Evolutionary conservation across 2,329 filamentous ascomycete species (phyloP), one percentile per base, ranked within the genome.

Genomic region (Penicillium sp.): DNA sequence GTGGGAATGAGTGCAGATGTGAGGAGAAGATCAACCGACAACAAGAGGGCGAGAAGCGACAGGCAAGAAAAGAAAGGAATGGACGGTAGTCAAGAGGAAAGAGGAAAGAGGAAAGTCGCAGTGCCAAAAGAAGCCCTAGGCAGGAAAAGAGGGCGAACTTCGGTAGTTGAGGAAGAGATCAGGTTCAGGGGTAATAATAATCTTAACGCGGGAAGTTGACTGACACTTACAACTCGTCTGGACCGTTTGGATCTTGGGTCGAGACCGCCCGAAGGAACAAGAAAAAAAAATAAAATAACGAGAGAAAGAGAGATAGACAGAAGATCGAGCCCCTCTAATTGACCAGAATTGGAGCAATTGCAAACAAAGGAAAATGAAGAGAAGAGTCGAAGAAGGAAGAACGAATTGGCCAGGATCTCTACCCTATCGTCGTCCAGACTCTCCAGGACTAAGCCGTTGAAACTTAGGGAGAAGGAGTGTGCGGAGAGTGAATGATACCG

Each of bases 401-500:
- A 8, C 8, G 30, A 51, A 51, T 10, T 51, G 49, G 49, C 44
- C 12, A 37, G 30, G 22, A 47, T 33, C 35, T 26, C 22, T 24
- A 6, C 12, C 6, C 6, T 12, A 2, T n/a, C 2, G 42, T 45
- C 42, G 22, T 45, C 19, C 7, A 17, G 24, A 17, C 24, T 47
- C 24, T 7, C 19, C 19, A 45, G 42, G 6, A 13, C 44, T 13
- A 22, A 13, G 5, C 51, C 51, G 35, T 38, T 28, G 24, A 37
- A 37, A 15, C 35, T 37, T 33, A 5, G 10, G 12, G 49, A 53
- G 33, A 15, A n/a, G 40, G 38, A 35, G 50, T 56, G 50, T 54
- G 42, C 61, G 60, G 56, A 49, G 54, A 65, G 56, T 68, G 66
- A 56, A 70, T 67, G 68, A 69, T 67, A 61, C 61, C 22, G n/a